Conservation (phyloP, 1,284 basidiomycete species). For the Boletus mariae region DNA sequence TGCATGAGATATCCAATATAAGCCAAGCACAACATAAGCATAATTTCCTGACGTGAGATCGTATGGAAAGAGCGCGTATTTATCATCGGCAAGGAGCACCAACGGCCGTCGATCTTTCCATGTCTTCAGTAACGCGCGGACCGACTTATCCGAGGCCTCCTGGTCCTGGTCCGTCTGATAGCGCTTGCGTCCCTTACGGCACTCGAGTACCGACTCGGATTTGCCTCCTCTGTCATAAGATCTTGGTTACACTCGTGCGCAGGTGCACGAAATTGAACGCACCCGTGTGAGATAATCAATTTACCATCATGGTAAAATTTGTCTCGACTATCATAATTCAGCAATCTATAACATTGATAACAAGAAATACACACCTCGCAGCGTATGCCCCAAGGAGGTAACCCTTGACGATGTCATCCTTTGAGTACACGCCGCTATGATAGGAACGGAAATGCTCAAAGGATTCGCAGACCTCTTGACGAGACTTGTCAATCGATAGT, state of each 20-base stretch:
- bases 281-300: constrained; percentile 80
- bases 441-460: constrained; percentile 72
- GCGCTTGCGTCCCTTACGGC: constrained; percentile 36
- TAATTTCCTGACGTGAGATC: constrained; percentile 50
- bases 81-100: constrained; percentile 67
- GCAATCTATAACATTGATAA: constrained; percentile 3
- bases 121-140: constrained; percentile 60
- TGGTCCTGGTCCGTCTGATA: constrained; percentile 55
- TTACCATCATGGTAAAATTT: constrained; percentile 57
- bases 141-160: constrained; percentile 60
- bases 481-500: constrained; percentile 49
- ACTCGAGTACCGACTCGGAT: constrained; percentile 49
- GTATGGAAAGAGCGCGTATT: constrained; percentile 67
- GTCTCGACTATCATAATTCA: constrained; percentile 52
- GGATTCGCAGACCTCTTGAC: constrained; percentile 77
- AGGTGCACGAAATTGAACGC: constrained; percentile 18
- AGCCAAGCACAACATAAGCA: constrained; percentile 69
- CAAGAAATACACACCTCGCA: constrained; percentile 45
- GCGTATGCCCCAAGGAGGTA: constrained; percentile 70
- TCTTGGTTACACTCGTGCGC: constrained; percentile 1
- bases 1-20: constrained; percentile 63
- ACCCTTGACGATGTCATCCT: constrained; percentile 59
- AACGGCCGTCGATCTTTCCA: constrained; percentile 50
- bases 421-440: constrained; percentile 72
- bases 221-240: constrained; percentile 55